These are phyloP conservation scores for Fusarium temperatum DNA, from an alignment of 2,329 filamentous ascomycete genomes.

Conservation along the genomic window DNA sequence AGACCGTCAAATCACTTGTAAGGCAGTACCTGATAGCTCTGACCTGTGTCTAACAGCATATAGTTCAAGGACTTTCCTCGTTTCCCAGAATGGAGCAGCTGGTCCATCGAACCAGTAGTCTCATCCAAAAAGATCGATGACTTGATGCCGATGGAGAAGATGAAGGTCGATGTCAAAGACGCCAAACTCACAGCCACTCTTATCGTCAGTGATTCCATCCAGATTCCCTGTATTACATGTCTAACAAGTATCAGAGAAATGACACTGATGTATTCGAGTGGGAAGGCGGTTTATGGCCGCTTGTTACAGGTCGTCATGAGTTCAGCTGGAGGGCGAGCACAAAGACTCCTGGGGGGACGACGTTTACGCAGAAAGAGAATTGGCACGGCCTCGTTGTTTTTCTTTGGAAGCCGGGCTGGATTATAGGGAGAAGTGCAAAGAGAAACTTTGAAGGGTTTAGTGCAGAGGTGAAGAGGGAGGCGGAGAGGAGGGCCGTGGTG, in stretches of 20 bases:
- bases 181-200: slow-evolving; percentile 5
- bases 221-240: accelerated
- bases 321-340: slow-evolving; percentile 14
- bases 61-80: slow-evolving; percentile 5
- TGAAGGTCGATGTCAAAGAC: background rate
- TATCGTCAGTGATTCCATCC: background rate
- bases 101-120: background rate
- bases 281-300: background rate
- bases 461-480: slow-evolving; percentile 10
- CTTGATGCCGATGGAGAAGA: background rate
- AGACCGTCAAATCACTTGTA: slow-evolving; percentile 4
- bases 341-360: background rate
- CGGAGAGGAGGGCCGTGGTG: background rate
- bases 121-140: background rate
- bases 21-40: accelerated
- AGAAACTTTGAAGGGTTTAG: background rate
- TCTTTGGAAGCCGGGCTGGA: background rate
- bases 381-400: background rate
- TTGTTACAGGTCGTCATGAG: slow-evolving; percentile 4
- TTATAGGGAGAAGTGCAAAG: background rate
- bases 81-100: slow-evolving; percentile 10
- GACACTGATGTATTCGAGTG: background rate
- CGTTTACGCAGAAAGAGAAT: slow-evolving; percentile 1
- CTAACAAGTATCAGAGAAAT: background rate
- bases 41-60: accelerated